These are phyloP conservation scores for Boletus calvinii DNA, from an alignment of 1,284 basidiomycete genomes.

Conservation along the genomic window DNA sequence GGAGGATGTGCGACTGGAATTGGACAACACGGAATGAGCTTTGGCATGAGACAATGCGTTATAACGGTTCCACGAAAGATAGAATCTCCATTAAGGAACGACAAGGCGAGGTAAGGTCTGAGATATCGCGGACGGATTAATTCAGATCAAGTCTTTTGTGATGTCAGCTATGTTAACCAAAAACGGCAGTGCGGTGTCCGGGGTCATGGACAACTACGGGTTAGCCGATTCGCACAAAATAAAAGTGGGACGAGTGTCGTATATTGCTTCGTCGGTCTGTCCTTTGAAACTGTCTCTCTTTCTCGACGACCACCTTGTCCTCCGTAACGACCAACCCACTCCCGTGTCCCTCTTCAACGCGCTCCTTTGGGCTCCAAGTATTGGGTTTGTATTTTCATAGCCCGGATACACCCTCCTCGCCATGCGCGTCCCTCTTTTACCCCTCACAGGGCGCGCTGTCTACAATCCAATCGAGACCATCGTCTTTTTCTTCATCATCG, in stretches of 20 bases:
- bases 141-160: background rate
- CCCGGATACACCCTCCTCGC: background rate
- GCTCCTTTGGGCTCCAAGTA: background rate
- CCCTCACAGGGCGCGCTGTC: conserved; percentile 63
- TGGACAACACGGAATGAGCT: no score
- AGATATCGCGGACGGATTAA: background rate
- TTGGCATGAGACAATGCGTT: background rate
- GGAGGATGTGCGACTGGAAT: no score
- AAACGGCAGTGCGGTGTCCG: conserved; percentile 21
- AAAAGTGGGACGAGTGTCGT: conserved; percentile 31
- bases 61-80: background rate
- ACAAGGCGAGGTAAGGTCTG: conserved; percentile 1
- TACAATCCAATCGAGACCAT: conserved; percentile 81
- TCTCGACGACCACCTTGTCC: background rate
- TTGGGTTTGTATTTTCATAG: background rate
- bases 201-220: conserved; percentile 17
- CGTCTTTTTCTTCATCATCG: conserved; percentile 82
- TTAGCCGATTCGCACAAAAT: conserved; percentile 24
- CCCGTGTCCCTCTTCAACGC: background rate
- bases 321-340: background rate
- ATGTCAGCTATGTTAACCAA: background rate
- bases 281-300: background rate
- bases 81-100: no score
- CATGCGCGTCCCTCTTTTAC: conserved; percentile 58
- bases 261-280: background rate